phyloP scores from a whole-genome alignment of 2,329 filamentous ascomycete species.

The Emmonsiellopsis sp. region DNA sequence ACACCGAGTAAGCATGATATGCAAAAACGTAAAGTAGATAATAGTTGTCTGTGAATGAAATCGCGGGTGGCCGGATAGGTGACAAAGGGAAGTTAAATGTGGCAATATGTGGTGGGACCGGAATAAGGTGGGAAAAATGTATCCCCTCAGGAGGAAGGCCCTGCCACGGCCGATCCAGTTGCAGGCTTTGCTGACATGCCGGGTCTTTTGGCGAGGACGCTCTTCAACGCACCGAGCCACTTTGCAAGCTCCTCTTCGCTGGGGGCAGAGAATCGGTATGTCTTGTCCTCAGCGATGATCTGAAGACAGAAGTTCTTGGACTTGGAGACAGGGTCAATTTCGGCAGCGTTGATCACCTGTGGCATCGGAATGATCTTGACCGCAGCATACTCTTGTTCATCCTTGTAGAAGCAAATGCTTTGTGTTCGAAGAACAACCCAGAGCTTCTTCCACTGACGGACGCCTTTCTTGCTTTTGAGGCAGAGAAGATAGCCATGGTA shows the following conservation, averaged over 20 bases:
- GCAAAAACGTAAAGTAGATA: too few relatives aligned
- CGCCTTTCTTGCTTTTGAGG: conserved; percentile 66
- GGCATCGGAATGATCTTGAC: conserved; percentile 70
- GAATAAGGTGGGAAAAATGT: not conserved
- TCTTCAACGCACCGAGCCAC: conserved; percentile 87
- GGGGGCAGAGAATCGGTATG: conserved; percentile 63
- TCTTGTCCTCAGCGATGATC: conserved; percentile 87
- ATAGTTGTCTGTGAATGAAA: too few relatives aligned
- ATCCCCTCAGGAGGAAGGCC: not conserved
- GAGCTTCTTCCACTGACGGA: conserved; percentile 88
- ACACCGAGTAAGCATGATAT: not conserved
- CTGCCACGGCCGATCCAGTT: not conserved
- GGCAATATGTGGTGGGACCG: not conserved
- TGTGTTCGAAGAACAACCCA: conserved; percentile 86
- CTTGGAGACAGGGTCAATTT: conserved; percentile 77
- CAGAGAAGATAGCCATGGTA: conserved; percentile 87
- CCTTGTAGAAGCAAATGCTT: conserved; percentile 84
- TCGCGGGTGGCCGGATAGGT: not conserved
- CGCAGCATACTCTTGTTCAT: conserved; percentile 80
- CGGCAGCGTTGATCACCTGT: conserved; percentile 78
- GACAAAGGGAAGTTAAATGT: not conserved
- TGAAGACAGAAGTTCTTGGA: conserved; percentile 84
- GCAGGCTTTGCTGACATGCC: not conserved
- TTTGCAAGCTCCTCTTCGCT: conserved; percentile 75
- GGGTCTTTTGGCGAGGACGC: conserved; percentile 32